Evolutionary conservation across 305 asterid genomes (phyloP), one percentile per base, ranked within the genome.

Genomic region (Fraxinus platypoda): DNA sequence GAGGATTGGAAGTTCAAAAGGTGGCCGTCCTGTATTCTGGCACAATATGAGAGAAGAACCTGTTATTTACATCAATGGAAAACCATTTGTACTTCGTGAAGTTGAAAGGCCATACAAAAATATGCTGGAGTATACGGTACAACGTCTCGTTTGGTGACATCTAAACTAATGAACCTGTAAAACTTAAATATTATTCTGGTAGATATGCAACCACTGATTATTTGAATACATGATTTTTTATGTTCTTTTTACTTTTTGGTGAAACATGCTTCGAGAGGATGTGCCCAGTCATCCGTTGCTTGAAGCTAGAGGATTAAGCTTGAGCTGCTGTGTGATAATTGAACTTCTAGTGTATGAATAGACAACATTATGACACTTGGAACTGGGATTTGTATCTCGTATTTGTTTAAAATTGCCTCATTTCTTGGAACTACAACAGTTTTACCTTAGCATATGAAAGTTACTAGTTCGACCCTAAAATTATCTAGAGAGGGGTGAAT

Each of bases 41-140:
- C 99, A 95, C 87, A 94, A 94, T 86, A 95, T 95, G 99, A 92
- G 99, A 88, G 99, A 95, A 88, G 99, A 95, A 85, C 98, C 99
- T 84, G 99, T 95, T 83, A 89, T 95, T 84, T 95, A 95, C 90
- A 94, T 95, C 83, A 94, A 94, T 64, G 99, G 99, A 85, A 95
- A 93, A 86, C 99, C 99, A 70, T 95, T 95, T 81, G 99, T 95
- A 78, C 98, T 95, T 59, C 99, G 99, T 70, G 99, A 95, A 89
- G 97, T 94, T 86, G 99, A 94, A 90, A 92, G 99, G 81, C 99
- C 99, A 34, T 95, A 94, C 89, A 95, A 95, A 87, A 95, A 95
- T 85, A 95, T 95, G 99, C 93, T 91, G 93, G 99, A 95, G 86
- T 95, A 95, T 89, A 93, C 99, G 97, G 99, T 95, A 95, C 82